A percentile compares a stretch with the other conserved stretches of the same genome.
Evolutionary conservation across 1,284 basidiomycete genomes (phyloP).

Genomic region (Exsudoporus floridanus): DNA sequence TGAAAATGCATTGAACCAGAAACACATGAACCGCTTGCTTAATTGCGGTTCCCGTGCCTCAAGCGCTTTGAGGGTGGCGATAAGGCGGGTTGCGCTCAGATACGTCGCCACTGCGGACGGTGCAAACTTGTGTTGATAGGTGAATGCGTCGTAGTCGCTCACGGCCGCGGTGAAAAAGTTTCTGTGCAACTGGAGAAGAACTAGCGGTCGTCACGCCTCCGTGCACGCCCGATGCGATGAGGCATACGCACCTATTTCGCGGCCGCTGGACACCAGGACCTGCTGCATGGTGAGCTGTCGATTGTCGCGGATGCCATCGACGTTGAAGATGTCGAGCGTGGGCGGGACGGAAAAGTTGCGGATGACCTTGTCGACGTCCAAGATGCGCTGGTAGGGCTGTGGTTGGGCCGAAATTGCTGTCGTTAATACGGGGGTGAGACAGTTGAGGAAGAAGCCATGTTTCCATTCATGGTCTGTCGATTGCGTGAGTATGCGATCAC

Average conservation of each 20-base stretch:
- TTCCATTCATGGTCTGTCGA: constrained; percentile 70
- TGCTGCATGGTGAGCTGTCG: constrained; percentile 68
- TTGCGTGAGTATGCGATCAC: constrained; percentile 11
- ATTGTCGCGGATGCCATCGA: constrained; percentile 40
- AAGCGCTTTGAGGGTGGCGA: constrained; percentile 58
- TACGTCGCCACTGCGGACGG: constrained; percentile 74
- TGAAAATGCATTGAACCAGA: constrained; percentile 78
- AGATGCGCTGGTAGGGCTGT: constrained; percentile 54
- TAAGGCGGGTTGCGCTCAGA: constrained; percentile 61
- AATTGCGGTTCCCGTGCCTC: constrained; percentile 62
- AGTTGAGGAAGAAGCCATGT: constrained; percentile 63
- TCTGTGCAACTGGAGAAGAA: constrained; percentile 70
- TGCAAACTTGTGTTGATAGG: constrained; percentile 62
- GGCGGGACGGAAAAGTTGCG: constrained; percentile 61
- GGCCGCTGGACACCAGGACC: constrained; percentile 61
- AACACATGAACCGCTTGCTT: constrained; percentile 69
- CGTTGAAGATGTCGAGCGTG: constrained; percentile 49
- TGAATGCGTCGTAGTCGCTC: constrained; percentile 58
- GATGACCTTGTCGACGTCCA: constrained; percentile 59
- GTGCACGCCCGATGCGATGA: constrained; percentile 1
- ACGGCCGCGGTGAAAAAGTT: constrained; percentile 73
- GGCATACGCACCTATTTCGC: constrained; percentile 59
- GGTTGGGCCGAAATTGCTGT: constrained; percentile 61
- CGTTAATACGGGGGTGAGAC: constrained; percentile 65
- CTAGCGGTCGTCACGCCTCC: constrained; percentile 39